Conservation (phyloP, 176 grass and related monocot genomes). For the Zea mays region DNA sequence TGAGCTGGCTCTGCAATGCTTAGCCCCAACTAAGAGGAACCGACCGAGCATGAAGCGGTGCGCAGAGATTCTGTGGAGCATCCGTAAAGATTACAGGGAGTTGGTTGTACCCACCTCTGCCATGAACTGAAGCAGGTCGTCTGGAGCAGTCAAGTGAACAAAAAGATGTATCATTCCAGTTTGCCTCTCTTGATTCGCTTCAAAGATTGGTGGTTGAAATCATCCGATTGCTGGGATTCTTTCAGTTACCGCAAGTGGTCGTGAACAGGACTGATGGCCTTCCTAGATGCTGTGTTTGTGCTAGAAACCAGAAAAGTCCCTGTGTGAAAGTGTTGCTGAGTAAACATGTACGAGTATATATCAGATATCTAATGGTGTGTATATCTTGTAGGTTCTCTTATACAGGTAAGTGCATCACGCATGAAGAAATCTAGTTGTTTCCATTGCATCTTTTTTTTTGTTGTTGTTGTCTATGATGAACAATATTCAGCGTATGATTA, state of each 20-base stretch:
- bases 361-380: constrained; percentile 17
- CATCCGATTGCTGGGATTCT: constrained; percentile 2
- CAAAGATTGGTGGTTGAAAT: constrained; percentile 24
- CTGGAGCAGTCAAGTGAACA: constrained; percentile 22
- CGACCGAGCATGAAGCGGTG: constrained; percentile 71
- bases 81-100: constrained; percentile 77
- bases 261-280: constrained; percentile 18
- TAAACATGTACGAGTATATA: not conserved
- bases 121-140: constrained; percentile 35
- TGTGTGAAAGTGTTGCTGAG: constrained; percentile 6
- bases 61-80: constrained; percentile 71
- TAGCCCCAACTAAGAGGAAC: constrained; percentile 57
- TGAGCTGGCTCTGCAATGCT: constrained; percentile 62
- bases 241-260: constrained; percentile 22
- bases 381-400: constrained; percentile 16
- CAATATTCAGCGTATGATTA: not conserved
- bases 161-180: not conserved
- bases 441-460: not conserved
- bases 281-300: constrained; percentile 32
- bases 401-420: not conserved
- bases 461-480: not conserved
- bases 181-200: constrained; percentile 49
- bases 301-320: constrained; percentile 11
- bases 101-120: constrained; percentile 35
- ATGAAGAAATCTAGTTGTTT: not conserved